Conservation (phyloP, 306 rosid species). For the Macrotyloma uniflorum region DNA sequence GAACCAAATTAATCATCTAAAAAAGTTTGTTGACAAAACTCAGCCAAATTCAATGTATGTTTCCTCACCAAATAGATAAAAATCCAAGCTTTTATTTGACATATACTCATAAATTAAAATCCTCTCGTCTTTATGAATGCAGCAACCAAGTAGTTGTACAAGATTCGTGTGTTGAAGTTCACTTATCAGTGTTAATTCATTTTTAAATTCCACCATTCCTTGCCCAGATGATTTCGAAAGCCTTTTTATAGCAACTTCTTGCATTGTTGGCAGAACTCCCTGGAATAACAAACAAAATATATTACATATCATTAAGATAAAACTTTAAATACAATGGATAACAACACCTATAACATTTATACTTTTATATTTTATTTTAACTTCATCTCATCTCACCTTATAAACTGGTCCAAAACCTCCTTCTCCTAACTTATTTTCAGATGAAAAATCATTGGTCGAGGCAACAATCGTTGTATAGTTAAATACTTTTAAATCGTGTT, state of each 20-base stretch:
- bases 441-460: background rate
- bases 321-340: no score
- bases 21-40: no score
- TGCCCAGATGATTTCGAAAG: background rate
- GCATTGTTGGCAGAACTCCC: background rate
- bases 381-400: background rate
- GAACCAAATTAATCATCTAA: no score
- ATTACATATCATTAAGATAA: no score
- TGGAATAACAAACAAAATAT: background rate
- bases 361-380: no score
- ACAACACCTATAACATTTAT: no score
- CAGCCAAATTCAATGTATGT: background rate
- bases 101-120: conserved; percentile 37
- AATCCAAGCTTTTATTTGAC: conserved; percentile 43
- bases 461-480: background rate
- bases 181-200: background rate
- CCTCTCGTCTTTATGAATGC: conserved; percentile 35
- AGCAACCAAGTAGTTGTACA: conserved; percentile 29
- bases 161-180: background rate
- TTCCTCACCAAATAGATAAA: conserved; percentile 36
- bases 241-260: background rate
- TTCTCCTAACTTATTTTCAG: background rate
- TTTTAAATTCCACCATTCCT: background rate
- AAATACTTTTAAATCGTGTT: background rate
- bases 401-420: background rate